Conservation (phyloP, 2,329 filamentous ascomycete genomes). For the Ambrosiella beaveri region DNA sequence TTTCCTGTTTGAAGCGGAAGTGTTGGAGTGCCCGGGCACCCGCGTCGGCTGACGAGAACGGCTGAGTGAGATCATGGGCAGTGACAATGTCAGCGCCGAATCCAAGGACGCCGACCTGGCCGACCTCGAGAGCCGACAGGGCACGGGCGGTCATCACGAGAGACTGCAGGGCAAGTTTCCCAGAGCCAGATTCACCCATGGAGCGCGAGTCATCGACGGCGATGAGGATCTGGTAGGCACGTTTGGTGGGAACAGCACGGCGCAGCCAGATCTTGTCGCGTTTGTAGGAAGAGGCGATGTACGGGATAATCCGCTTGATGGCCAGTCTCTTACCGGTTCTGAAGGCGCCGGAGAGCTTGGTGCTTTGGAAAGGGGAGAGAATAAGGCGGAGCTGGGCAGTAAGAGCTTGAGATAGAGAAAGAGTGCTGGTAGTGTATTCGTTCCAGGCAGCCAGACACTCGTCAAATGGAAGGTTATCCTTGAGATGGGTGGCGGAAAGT, state of each 20-base stretch:
- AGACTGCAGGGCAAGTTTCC: conserved; percentile 76
- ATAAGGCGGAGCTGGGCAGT: conserved; percentile 94
- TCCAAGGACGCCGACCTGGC: conserved; percentile 77
- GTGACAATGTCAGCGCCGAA: conserved; percentile 75
- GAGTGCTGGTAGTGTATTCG: conserved; percentile 67
- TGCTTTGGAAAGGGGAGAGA: conserved; percentile 81
- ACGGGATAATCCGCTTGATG: conserved; percentile 98
- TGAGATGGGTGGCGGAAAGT: conserved; percentile 58
- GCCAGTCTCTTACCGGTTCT: conserved; percentile 95
- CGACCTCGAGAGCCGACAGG: conserved; percentile 82
- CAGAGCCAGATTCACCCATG: conserved; percentile 70
- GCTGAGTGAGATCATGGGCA: conserved; percentile 68
- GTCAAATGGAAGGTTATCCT: conserved; percentile 30
- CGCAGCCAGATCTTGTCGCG: conserved; percentile 99
- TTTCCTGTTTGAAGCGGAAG: conserved; percentile 70
- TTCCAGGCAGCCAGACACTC: conserved; percentile 63
- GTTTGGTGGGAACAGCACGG: conserved; percentile 75
- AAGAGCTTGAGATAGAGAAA: conserved; percentile 69
- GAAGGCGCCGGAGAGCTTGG: conserved; percentile 91
- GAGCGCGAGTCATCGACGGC: conserved; percentile 90
- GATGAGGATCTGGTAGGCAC: conserved; percentile 91
- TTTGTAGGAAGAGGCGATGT: conserved; percentile 96
- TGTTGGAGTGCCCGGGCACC: conserved; percentile 23
- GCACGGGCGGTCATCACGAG: conserved; percentile 79
- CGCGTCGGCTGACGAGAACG: conserved; percentile 41